Evolutionary conservation across 768 basidiomycete genomes (phyloP), one percentile per base, ranked within the genome.

Genomic region (Boletus subparvulus): DNA sequence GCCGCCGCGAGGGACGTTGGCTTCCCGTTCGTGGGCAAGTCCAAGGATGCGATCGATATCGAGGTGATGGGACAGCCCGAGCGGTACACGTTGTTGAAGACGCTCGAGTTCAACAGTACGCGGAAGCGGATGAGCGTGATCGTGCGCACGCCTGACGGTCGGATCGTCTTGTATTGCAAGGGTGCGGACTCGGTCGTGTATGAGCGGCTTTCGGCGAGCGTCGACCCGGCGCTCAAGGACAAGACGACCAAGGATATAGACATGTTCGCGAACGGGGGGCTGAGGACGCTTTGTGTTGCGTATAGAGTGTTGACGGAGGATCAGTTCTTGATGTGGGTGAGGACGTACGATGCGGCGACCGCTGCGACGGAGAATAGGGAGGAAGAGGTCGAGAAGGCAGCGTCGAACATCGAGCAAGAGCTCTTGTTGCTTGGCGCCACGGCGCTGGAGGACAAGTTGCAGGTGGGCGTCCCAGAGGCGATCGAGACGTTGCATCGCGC

Each of bases 181-280:
- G 96, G 96, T n/a, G 96, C 96, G 14, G 96, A 98, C 72, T 90
- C 86, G 62, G 94, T 98, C 65, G 89, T 98, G 64, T 96, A 95
- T 67, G 86, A 87, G 62, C 85, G 95, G 12, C 80, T 98, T 3
- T 80, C 83, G n/a, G 73, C 77, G 46, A 83, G 90, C 61, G 91
- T 92, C 66, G 91, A 96, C 65, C 76, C 78, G 2, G 75, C 60
- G 41, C 65, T 97, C 61, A 92, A 92, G 77, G 86, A 84, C 43
- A 77, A 84, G 68, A 98, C 95, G 43, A 78, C 78, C 62, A 83
- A 82, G 70, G 94, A 98, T 68, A 90, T 98, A 85, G 95, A 98
- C 72, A 77, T 78, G 56, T 97, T 97, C 71, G 96, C 96, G 52
- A 99, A 98, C 61, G 88, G 80, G 46, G 96, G 96, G 17, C 68